Evolutionary conservation across 495 filamentous ascomycete species (phyloP).

Genomic region (Cenococcum geophilum): DNA sequence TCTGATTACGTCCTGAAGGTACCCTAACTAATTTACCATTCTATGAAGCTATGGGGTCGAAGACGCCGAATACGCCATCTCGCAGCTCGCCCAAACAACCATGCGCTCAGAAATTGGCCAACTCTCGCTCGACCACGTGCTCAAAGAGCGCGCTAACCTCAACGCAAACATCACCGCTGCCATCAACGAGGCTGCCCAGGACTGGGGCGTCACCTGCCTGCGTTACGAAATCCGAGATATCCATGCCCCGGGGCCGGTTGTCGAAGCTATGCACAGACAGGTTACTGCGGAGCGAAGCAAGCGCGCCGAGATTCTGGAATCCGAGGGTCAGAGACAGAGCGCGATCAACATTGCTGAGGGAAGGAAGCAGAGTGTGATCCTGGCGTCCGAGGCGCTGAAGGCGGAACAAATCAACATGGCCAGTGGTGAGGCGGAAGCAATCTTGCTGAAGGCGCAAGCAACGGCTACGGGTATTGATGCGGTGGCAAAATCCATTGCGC

Average conservation of each 20-base stretch:
- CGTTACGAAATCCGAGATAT: conserved; percentile 98
- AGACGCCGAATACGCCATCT: conserved; percentile 98
- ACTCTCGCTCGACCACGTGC: conserved; percentile 89
- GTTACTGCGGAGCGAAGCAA: conserved; percentile 95
- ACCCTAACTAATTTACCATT: not conserved
- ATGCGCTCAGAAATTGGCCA: conserved; percentile 98
- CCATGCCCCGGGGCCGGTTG: conserved; percentile 87
- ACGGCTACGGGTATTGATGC: conserved; percentile 84
- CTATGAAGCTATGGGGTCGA: conserved; percentile 82
- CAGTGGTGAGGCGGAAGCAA: conserved; percentile 87
- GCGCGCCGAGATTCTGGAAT: conserved; percentile 93
- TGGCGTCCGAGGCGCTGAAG: conserved; percentile 87
- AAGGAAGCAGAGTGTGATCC: conserved; percentile 87
- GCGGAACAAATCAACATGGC: conserved; percentile 90
- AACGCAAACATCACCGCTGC: conserved; percentile 97
- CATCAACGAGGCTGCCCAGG: conserved; percentile 94
- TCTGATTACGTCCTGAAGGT: too few species aligned
- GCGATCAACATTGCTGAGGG: conserved; percentile 99
- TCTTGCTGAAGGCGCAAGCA: conserved; percentile 74
- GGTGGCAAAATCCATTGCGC: conserved; percentile 64
- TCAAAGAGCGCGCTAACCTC: conserved; percentile 90
- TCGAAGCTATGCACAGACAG: conserved; percentile 95
- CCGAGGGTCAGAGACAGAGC: conserved; percentile 88
- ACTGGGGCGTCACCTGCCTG: conserved; percentile 92
- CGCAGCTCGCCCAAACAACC: conserved; percentile 93